Evolutionary conservation across 495 filamentous ascomycete genomes (phyloP).

Genomic region (Chaetomidium leptoderma): DNA sequence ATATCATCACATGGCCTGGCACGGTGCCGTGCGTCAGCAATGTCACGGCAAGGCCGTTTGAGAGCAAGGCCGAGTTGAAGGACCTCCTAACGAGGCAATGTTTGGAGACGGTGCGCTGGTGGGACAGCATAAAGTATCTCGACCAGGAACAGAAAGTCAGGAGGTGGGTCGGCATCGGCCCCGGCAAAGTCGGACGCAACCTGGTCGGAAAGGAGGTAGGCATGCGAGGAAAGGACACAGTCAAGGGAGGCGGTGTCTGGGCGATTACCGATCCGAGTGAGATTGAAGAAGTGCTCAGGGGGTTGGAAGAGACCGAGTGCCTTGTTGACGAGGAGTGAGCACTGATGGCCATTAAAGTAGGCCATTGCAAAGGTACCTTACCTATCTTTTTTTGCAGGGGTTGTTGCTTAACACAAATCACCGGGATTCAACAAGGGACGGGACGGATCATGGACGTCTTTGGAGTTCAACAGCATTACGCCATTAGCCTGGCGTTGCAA

Average conservation of each 20-base stretch:
- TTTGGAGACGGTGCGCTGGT: slow-evolving; percentile 89
- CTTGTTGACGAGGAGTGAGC: slow-evolving; percentile 40
- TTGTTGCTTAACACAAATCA: no score
- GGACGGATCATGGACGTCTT: no score
- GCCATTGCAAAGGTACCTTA: not conserved
- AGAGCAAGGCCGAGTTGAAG: slow-evolving; percentile 64
- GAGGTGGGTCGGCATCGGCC: slow-evolving; percentile 90
- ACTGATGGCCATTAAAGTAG: no score
- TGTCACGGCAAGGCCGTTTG: slow-evolving; percentile 74
- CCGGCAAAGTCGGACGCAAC: slow-evolving; percentile 90
- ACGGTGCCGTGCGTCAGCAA: slow-evolving; percentile 78
- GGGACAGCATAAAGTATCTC: slow-evolving; percentile 84
- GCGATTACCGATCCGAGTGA: slow-evolving; percentile 81
- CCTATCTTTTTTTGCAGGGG: no score
- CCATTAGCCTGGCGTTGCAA: no score
- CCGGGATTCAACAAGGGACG: no score
- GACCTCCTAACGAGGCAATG: slow-evolving; percentile 71
- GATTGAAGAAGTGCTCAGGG: slow-evolving; percentile 68
- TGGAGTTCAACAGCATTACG: no score
- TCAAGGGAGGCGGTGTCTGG: slow-evolving; percentile 89
- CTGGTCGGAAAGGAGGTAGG: slow-evolving; percentile 94
- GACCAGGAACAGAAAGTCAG: slow-evolving; percentile 80
- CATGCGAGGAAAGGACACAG: slow-evolving; percentile 67
- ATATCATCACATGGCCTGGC: slow-evolving; percentile 67
- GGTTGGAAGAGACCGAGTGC: slow-evolving; percentile 67